These are phyloP conservation scores for Leccinum fibrillosum DNA, from an alignment of 768 basidiomycete species.

Conservation along the genomic window DNA sequence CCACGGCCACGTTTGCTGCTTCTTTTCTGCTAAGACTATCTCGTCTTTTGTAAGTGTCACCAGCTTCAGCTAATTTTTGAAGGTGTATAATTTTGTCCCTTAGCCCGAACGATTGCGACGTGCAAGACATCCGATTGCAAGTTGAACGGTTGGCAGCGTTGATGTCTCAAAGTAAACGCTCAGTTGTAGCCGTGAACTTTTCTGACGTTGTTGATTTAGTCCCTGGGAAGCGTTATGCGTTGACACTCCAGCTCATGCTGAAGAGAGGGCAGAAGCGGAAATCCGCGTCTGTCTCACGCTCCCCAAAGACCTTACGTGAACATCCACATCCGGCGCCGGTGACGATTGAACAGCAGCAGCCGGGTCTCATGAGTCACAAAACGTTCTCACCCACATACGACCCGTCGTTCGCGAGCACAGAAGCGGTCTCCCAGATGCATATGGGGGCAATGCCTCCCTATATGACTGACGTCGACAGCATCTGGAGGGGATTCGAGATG, in stretches of 20 bases:
- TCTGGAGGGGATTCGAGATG: slow-evolving; percentile 74
- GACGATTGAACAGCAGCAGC: slow-evolving; percentile 42
- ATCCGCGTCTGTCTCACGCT: slow-evolving; percentile 52
- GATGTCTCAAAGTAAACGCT: slow-evolving; percentile 70
- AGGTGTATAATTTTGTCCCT: neutral
- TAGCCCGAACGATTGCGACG: slow-evolving; percentile 83
- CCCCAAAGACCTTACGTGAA: slow-evolving; percentile 58
- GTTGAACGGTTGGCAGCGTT: slow-evolving; percentile 76
- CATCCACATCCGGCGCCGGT: slow-evolving; percentile 47
- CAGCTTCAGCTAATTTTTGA: neutral
- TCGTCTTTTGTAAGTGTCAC: slow-evolving; percentile 73
- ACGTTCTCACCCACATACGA: slow-evolving; percentile 60
- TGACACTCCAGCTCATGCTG: slow-evolving; percentile 86
- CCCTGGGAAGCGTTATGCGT: slow-evolving; percentile 89
- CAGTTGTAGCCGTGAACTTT: neutral
- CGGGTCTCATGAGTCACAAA: slow-evolving; percentile 40
- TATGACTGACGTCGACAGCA: slow-evolving; percentile 50
- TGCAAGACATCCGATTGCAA: slow-evolving; percentile 65
- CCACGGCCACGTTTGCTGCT: slow-evolving; percentile 90
- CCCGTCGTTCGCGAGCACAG: slow-evolving; percentile 34
- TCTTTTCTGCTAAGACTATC: slow-evolving; percentile 85
- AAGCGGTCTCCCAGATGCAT: slow-evolving; percentile 31
- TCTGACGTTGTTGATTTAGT: slow-evolving; percentile 45
- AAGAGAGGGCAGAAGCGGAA: slow-evolving; percentile 69
- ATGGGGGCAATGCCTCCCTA: slow-evolving; percentile 28